phyloP scores from a whole-genome alignment of 139 green algal species.

The Volvox reticuliferus region DNA sequence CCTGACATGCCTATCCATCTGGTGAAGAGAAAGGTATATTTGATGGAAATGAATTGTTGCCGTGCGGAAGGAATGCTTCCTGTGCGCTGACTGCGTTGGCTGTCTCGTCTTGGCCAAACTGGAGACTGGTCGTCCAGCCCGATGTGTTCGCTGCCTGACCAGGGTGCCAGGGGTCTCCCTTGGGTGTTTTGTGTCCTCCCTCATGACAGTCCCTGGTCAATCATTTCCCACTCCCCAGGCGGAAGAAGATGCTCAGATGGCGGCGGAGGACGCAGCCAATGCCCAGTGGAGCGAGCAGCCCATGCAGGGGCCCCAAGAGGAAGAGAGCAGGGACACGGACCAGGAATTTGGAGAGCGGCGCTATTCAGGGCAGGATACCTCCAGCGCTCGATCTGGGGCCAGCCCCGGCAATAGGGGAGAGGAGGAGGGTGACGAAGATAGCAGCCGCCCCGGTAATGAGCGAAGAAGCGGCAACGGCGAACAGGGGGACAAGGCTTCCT shows the following conservation, averaged over 20 bases:
- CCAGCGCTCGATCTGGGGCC: background rate
- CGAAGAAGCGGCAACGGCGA: background rate
- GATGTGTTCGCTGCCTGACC: too few species aligned
- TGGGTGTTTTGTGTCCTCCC: background rate
- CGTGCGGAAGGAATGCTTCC: too few species aligned
- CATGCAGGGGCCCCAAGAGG: background rate
- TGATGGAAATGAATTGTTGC: background rate
- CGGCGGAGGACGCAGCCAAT: background rate
- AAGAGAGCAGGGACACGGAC: background rate
- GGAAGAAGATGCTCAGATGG: slow-evolving; percentile 16
- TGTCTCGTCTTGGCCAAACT: background rate
- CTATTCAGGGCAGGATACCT: background rate
- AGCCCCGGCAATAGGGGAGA: background rate
- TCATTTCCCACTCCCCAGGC: background rate
- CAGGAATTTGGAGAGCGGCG: background rate
- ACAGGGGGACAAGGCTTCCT: background rate
- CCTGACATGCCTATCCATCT: background rate
- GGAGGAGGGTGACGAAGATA: background rate
- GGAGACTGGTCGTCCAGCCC: background rate
- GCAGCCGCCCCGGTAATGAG: background rate
- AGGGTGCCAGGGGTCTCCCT: background rate
- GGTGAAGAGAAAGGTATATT: background rate
- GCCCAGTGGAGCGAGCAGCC: background rate
- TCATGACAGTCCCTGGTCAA: background rate
- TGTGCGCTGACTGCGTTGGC: too few species aligned